Conservation (phyloP, 176 grass and related monocot genomes). For the Triticum urartu region DNA sequence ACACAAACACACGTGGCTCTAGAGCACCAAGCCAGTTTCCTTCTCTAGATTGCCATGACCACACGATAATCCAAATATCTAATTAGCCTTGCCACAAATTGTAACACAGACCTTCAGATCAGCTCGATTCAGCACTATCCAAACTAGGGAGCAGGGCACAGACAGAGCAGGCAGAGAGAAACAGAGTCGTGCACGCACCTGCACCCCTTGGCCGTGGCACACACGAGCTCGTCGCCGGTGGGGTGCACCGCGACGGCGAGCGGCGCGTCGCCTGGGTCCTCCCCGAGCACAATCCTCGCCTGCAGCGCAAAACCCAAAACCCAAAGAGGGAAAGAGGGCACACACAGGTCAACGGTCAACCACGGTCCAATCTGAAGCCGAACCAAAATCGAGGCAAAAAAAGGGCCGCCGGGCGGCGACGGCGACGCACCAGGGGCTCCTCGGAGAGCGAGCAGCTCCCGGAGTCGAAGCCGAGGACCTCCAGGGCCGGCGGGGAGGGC, state of each 20-base stretch:
- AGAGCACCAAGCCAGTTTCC: too few relatives aligned
- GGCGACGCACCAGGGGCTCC: conserved; percentile 53
- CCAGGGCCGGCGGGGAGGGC: conserved; percentile 42
- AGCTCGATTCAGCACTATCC: background rate
- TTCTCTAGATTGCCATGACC: too few relatives aligned
- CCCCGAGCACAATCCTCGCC: conserved; percentile 58
- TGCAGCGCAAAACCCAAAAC: conserved; percentile 19
- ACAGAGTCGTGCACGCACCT: conserved; percentile 57
- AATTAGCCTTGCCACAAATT: too few relatives aligned
- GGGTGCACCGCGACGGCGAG: conserved; percentile 80
- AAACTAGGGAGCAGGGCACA: background rate
- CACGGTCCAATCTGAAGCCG: background rate
- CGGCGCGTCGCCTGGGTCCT: conserved; percentile 43
- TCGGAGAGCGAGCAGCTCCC: conserved; percentile 51
- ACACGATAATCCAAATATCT: too few relatives aligned
- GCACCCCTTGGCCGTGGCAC: conserved; percentile 67
- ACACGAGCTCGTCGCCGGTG: conserved; percentile 82
- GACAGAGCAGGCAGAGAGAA: background rate
- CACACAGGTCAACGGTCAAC: background rate
- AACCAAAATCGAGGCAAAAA: background rate
- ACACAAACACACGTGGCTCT: too few relatives aligned
- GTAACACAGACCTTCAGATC: background rate
- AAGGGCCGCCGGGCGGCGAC: background rate
- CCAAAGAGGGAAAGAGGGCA: background rate
- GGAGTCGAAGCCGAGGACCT: conserved; percentile 76